phyloP scores from a whole-genome alignment of 164 flowering plant genomes.

The Umbellularia californica region DNA sequence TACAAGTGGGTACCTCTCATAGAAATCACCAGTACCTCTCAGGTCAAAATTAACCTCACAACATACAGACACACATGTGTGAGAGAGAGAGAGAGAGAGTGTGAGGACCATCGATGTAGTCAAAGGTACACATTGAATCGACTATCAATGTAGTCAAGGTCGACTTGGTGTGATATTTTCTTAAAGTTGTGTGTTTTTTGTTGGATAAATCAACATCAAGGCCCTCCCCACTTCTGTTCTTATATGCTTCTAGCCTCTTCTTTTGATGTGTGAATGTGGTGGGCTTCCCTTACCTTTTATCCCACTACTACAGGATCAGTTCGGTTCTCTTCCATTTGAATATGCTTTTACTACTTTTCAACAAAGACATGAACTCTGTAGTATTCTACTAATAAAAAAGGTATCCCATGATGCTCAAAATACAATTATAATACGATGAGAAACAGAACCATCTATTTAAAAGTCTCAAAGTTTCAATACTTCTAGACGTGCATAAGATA shows the following conservation, averaged over 20 bases:
- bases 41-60: too few species aligned
- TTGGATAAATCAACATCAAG: background rate
- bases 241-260: slow-evolving; percentile 41
- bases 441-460: too few species aligned
- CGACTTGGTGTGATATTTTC: background rate
- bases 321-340: background rate
- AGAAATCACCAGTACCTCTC: too few species aligned
- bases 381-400: background rate
- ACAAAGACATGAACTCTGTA: background rate
- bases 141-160: background rate
- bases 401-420: background rate
- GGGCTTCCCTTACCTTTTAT: slow-evolving; percentile 18
- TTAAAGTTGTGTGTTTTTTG: background rate
- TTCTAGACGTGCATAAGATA: too few species aligned
- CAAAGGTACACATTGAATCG: too few species aligned
- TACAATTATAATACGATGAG: too few species aligned
- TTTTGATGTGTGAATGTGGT: slow-evolving; percentile 31
- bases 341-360: background rate
- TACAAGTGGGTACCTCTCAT: too few species aligned
- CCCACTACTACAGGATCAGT: slow-evolving; percentile 7
- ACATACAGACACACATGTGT: too few species aligned
- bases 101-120: background rate
- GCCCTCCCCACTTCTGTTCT: slow-evolving; percentile 13
- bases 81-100: background rate
- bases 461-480: too few species aligned